These are phyloP conservation scores for Myrica gale DNA, from an alignment of 306 rosid genomes.

Conservation along the genomic window DNA sequence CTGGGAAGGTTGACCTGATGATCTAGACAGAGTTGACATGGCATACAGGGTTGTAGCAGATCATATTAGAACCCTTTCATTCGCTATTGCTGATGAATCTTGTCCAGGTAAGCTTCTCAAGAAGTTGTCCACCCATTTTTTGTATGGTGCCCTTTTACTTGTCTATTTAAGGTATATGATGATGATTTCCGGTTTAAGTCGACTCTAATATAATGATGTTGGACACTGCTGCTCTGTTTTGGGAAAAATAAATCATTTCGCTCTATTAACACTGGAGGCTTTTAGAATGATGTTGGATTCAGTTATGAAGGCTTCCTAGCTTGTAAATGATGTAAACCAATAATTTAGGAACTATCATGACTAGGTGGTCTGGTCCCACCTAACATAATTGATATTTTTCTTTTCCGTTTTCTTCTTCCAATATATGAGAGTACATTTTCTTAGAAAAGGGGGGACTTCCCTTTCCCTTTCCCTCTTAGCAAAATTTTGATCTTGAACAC, in stretches of 20 bases:
- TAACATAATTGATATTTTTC: neutral
- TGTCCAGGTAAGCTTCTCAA: slow-evolving; percentile 67
- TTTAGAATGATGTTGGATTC: neutral
- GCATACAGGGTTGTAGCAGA: slow-evolving; percentile 82
- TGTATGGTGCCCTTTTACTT: neutral
- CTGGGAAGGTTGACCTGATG: slow-evolving; percentile 86
- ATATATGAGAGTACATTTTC: neutral
- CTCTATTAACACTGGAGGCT: neutral
- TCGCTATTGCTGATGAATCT: slow-evolving; percentile 98
- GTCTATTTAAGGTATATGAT: slow-evolving; percentile 13
- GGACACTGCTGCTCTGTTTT: neutral
- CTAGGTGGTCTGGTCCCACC: no score
- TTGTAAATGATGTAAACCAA: neutral
- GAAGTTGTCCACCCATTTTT: neutral
- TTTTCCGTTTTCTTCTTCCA: neutral
- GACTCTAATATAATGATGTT: neutral
- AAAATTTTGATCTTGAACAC: neutral
- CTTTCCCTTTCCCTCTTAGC: neutral
- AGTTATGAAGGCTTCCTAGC: neutral
- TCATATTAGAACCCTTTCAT: slow-evolving; percentile 68
- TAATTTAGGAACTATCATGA: neutral
- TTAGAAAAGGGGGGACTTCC: neutral
- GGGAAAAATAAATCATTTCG: neutral
- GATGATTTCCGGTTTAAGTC: neutral
- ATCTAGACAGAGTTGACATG: slow-evolving; percentile 83